Evolutionary conservation across 2,329 filamentous ascomycete species (phyloP), one percentile per base, ranked within the genome.

Genomic region (Clonostachys chloroleuca): DNA sequence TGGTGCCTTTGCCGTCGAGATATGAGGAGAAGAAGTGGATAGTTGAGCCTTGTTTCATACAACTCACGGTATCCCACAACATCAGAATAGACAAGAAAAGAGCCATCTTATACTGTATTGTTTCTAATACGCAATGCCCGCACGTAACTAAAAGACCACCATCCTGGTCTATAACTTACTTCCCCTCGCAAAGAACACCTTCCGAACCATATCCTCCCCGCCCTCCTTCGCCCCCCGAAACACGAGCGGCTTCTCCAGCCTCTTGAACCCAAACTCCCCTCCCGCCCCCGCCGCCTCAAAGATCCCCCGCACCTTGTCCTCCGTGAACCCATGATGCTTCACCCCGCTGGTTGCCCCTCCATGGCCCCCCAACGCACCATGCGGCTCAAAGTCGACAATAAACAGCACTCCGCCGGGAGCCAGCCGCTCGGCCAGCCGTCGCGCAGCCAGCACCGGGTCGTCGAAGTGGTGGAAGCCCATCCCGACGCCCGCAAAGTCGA

Each of bases 1-100:
- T 12, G 84, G 89, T 50, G 81, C 83, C 1, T 90, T 91, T 59
- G 67, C 72, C 3, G 77, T 82, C 24, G 24, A 30, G 24, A 30
- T 30, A 30, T 30, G 24, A 30, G 24, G 2, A 30, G 24, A 30
- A 10, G 24, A 30, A 10, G 6, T 30, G 24, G 24, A 30, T 30
- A 30, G 24, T 30, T 30, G 9, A 30, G 24, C 24, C 24, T 30
- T 30, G 24, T 30, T 24, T 30, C 24, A 30, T 30, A 30, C 24
- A 30, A 8, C 24, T 30, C 24, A 30, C 24, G 8, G 24, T 10
- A 30, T 30, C 8, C 9, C 24, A 30, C 9, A 8, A 30, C 9
- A 30, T 30, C 24, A 30, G 24, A 30, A 9, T 30, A 30, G 24
- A 30, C 24, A 30, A 30, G 24, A 30, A 30, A 30, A 30, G 24